Evolutionary conservation across 148 eudicot species (phyloP), one percentile per base, ranked within the genome.

Genomic region (Cornus suecica): DNA sequence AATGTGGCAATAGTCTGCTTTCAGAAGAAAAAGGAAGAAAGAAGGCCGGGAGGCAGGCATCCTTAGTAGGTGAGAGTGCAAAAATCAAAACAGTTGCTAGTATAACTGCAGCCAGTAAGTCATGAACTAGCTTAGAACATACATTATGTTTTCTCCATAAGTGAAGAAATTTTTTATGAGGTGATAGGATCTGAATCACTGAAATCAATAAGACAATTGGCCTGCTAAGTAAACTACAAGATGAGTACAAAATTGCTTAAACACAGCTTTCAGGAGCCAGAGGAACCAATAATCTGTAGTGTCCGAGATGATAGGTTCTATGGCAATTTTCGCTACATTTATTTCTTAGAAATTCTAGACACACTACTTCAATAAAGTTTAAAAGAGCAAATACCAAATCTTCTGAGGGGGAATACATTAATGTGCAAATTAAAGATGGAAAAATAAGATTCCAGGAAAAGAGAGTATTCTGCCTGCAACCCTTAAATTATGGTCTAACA

Each of bases 1-100:
- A 88, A 94, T 31, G 85, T 88, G 68, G 98, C 91, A 73, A 94
- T 88, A 27, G 94, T 89, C 98, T 94, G 91, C 80, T 76, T 71
- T 42, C 78, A 74, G 66, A 62, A 62, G 16, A 74, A 13, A 78
- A 76, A 51, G 18, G 58, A 52, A 28, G 41, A 48, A 52, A 54
- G 73, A 72, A 54, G 54, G 68, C 22, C 22, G 64, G 10, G 61
- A 25, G 2, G 24, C 30, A 29, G 63, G 27, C 16, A 63, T 9
- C 34, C 26, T 56, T 29, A 22, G 64, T 56, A 58, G 73, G 64
- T 10, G 66, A 58, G 26, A 37, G 51, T 68, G 8, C 15, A 69
- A 20, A 24, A 42, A 45, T 69, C 58, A 68, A 22, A 68, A 23
- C 27, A 37, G 34, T 42, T 69, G 51, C 62, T 58, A 58, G 24